Base-by-base conservation (phyloP, 1,284 basidiomycete genomes). In the Boletus hoseneyae region DNA sequence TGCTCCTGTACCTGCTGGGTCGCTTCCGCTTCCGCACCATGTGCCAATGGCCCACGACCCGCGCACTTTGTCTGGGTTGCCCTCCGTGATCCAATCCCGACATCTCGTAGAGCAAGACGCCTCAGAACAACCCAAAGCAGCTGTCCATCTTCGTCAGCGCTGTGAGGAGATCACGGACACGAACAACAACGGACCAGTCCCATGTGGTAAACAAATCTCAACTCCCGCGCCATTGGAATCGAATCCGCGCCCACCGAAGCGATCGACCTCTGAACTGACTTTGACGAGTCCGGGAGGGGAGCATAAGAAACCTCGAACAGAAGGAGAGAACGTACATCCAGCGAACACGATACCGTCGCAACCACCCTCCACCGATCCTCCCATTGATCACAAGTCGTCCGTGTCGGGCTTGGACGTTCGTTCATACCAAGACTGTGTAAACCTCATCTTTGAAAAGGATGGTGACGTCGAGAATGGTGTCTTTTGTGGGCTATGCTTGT, bases 401-500 rank as follows among this genome's bases (percentile, higher is more conserved):
- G 19, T 33, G 18, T 10, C 46, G 4, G 29, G 16, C 37, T 46
- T 50, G 10, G 45, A 55, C 21, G n/a, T 60, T 38, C 63, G 57
- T 39, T 53, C 68, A 21, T 47, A 59, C 35, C 65, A 72, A 42
- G 74, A 75, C 36, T 79, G 78, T 52, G 61, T 83, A n/a, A 60
- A 65, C 25, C 62, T 68, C 32, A 65, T 80, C 38, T 77, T 78
- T 41, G 74, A 73, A 32, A 67, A 68, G 32, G 74, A 74, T 13
- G 69, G 67, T 7, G 66, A 69, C 43, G 64, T 70, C 27, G 62
- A 61, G 40, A 64, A 68, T n/a, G 63, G 59, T 13, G 65, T 72
- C 47, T 67, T 64, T 48, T 83, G 80, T 52, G 65, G 61, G 48
- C 65, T 80, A 45, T 84, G 82, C 73, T 57, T 66, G 82, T 81